phyloP scores from a whole-genome alignment of 169 alveolate species.

The Perkinsus chesapeaki region DNA sequence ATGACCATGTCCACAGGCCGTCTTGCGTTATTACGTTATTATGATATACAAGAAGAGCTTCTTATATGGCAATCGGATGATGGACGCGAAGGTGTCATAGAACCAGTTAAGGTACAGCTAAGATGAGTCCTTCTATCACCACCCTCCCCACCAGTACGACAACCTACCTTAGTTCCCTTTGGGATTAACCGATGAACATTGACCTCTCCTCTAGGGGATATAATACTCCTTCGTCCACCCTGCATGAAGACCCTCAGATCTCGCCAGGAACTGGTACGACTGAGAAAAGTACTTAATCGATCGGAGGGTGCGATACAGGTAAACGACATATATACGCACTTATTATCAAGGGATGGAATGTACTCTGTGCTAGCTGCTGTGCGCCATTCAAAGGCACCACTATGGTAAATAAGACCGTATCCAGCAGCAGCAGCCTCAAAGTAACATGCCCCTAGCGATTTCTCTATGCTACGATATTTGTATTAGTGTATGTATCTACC shows the following conservation, averaged over 20 bases:
- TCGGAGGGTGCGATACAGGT: too few species aligned
- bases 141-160: background rate
- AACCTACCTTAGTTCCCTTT: background rate
- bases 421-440: too few species aligned
- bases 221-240: background rate
- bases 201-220: background rate
- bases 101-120: background rate
- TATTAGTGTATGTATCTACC: too few species aligned
- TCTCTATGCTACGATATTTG: too few species aligned
- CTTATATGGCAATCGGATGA: background rate
- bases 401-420: too few species aligned
- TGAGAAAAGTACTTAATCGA: background rate
- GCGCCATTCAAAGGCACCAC: too few species aligned
- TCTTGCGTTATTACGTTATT: background rate
- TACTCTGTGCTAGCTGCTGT: too few species aligned
- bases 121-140: background rate
- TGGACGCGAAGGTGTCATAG: background rate
- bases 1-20: background rate
- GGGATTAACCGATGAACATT: background rate
- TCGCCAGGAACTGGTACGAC: background rate
- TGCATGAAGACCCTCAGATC: background rate
- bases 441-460: too few species aligned
- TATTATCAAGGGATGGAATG: too few species aligned
- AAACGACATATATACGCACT: too few species aligned
- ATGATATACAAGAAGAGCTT: background rate